Evolutionary conservation across 192 early-diverging fungal genomes (phyloP), one percentile per base, ranked within the genome.

Genomic region (Podila verticillata): DNA sequence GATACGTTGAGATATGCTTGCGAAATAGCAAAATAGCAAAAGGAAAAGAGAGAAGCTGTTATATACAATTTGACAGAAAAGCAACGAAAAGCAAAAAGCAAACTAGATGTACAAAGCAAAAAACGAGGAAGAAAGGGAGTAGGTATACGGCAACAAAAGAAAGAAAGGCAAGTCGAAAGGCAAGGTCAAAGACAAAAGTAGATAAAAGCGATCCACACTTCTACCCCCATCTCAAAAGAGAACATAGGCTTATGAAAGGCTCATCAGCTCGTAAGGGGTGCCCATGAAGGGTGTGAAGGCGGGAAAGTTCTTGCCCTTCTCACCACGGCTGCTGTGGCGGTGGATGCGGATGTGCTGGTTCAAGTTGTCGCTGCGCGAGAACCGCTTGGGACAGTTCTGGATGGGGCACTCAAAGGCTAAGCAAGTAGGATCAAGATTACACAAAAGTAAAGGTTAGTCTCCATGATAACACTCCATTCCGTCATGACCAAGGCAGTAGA

Each of bases 281-380:
- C 49, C 83, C 12, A 86, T 51, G 63, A 72, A 86, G 6, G 82
- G 79, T 0, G 82, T 83, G 58, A 85, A 85, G 44, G 77, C 79
- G 4, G 57, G 68, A 63, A 81, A 81, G 35, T 35, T 64, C 72
- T 75, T 81, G 59, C 61, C 72, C 68, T 88, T 86, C 24, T 89
- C 88, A 20, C 69, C 77, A 58, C 86, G 87, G 63, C 73, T 80
- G 35, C 82, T 87, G 66, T 87, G 86, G 26, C 88, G 82, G 66
- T 89, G 88, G 39, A 89, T 87, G 48, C 88, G 86, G 63, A 89
- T 83, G 48, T 89, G 88, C 48, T 89, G 88, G 66, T 84, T 87
- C 48, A 89, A 57, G 58, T 89, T 89, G 57, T 89, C 88, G 24
- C 86, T 87, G 29, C 88, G 82, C 5, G 88, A 89, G 69, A 89